Base-by-base conservation (phyloP, 768 basidiomycete genomes). In the Agaricus subrufescens region DNA sequence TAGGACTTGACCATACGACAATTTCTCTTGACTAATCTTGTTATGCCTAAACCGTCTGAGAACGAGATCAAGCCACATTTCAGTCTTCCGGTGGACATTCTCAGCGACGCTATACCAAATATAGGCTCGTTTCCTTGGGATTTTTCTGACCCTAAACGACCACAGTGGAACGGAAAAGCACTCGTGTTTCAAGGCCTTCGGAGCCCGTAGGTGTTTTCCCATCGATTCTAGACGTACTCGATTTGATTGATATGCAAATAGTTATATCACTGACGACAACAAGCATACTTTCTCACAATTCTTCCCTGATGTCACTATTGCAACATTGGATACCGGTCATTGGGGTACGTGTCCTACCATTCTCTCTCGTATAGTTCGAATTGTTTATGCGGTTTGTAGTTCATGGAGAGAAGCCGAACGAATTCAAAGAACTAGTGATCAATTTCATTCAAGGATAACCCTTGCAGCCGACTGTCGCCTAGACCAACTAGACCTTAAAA, bases 11-110 rank as follows among this genome's bases (percentile, higher is more conserved):
- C 76, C 45, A 78, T 90, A 29, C 85, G 91, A 27, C 85, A 91
- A 48, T 97, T 94, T 72, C 76, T 97, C 23, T 73, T 96, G 34
- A 95, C 94, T 11, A 97, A 97, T 70, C 75, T 94, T 23, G 66
- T 80, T 19, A 68, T 78, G 30, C 68, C 72, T 2, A 58, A 61
- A 47, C 62, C 59, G 37, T 53, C 69, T 38, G 65, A 68, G 7
- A 64, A 56, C 48, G 58, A 64, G 54, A 70, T 85, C 25, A 69
- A 64, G 45, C 63, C 66, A n/a, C 77, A 75, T 54, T 95, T 95
- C 69, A 81, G 83, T 11, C 74, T 96, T 30, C 92, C 94, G 0
- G 67, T 95, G 10, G 73, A 81, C 11, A 82, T 87, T 50, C 71
- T 96, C 23, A 73, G 75, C 2, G 71, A 77, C 5, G 75, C 83